phyloP scores from a whole-genome alignment of 2,329 filamentous ascomycete genomes.

The Ceratocystis lukuohia region DNA sequence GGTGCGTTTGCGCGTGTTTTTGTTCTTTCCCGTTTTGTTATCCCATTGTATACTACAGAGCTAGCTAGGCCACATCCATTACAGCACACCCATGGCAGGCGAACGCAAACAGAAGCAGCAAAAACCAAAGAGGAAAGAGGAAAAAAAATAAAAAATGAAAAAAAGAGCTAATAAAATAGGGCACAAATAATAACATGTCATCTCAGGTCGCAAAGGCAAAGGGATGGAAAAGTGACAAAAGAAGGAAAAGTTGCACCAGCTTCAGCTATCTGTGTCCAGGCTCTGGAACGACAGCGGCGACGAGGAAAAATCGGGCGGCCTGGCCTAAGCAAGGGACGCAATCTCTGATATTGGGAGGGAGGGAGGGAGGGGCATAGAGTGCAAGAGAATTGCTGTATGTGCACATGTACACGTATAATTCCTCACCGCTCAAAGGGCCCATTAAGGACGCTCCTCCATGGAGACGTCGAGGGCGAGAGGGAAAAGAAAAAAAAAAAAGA shows the following conservation, averaged over 20 bases:
- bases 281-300: too few species aligned
- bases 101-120: background rate
- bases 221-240: background rate
- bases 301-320: background rate
- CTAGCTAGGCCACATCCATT: background rate
- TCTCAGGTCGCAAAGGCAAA: background rate
- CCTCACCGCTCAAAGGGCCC: background rate
- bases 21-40: background rate
- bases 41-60: background rate
- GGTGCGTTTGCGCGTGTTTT: background rate
- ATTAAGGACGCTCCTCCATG: background rate
- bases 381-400: background rate
- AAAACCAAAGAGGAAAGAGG: background rate
- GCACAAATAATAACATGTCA: background rate
- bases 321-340: background rate
- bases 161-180: background rate
- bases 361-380: background rate
- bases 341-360: background rate
- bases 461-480: background rate
- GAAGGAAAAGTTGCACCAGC: background rate
- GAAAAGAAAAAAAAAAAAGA: background rate
- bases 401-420: background rate
- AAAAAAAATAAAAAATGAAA: background rate
- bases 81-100: background rate
- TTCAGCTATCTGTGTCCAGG: too few species aligned